Evolutionary conservation across 805 yeast species (phyloP), one percentile per base, ranked within the genome.

Genomic region (Starmera pachycereana): DNA sequence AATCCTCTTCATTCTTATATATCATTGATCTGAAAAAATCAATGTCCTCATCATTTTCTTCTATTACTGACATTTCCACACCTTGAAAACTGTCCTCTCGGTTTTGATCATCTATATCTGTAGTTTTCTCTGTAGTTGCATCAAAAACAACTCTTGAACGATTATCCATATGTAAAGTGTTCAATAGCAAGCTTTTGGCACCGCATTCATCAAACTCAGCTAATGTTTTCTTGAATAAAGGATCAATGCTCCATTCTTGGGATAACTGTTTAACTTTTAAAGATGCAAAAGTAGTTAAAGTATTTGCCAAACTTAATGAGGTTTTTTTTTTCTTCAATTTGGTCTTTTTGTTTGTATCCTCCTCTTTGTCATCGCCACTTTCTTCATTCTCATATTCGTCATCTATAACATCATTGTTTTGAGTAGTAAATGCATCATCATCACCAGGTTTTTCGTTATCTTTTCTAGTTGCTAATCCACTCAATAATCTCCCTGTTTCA

Each of bases 191-290:
- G 43, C 84, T 74, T 52, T 79, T 82, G 8, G 90, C 80, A 3
- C 92, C 90, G 32, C 89, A 89, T 61, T 82, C 90, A 55, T 83
- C 92, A 49, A 82, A 82, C 39, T 81, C 89, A 0, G 87, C 76
- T 37, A 82, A 62, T 1, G 86, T 81, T 51, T 78, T 80, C 48
- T 79, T 81, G 57, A 83, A 83, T 27, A 83, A 62, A 0, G 90
- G 90, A 58, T 83, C 90, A 31, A 81, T 77, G 30, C 70, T 70
- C 18, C 78, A 57, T 50, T 79, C 87, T 53, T 74, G 75, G 37
- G 80, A 87, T 37, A 78, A 58, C 42, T 75, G 71, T 49, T 73
- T 76, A 48, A 77, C 56, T 44, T 61, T 64, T 10, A 81, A 61
- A 3, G 66, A 49, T 4, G 69, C 73, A 55, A 79, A 79, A 34